Evolutionary conservation across 2,329 filamentous ascomycete genomes (phyloP).

Genomic region (Venturia effusa): DNA sequence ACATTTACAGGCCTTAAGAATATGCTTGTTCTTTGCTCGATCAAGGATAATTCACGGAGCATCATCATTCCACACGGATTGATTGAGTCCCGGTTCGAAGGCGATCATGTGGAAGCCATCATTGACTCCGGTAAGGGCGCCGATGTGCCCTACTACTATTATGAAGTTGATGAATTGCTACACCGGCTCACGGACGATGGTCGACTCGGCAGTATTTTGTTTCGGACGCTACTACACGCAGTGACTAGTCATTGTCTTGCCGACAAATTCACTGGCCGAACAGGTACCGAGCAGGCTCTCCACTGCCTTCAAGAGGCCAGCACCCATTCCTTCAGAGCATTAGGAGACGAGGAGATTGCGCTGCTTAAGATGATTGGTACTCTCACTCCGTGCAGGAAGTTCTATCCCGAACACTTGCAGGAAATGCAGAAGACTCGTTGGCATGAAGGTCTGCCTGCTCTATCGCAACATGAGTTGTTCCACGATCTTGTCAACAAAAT

Average conservation of each 20-base stretch:
- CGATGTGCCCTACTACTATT: background rate
- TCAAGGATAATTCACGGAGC: background rate
- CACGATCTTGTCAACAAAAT: constrained; percentile 10
- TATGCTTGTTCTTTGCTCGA: constrained; percentile 30
- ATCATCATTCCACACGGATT: background rate
- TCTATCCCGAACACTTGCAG: constrained; percentile 19
- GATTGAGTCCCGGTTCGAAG: background rate
- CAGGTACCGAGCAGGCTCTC: constrained; percentile 23
- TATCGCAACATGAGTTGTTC: constrained; percentile 25
- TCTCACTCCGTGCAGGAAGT: constrained; percentile 19
- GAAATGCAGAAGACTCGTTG: constrained; percentile 23
- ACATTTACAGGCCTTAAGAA: constrained; percentile 49
- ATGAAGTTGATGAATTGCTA: background rate
- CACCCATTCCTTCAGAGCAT: constrained; percentile 14
- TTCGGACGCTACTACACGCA: constrained; percentile 26
- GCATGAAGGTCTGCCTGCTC: constrained; percentile 17
- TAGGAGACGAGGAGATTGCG: constrained; percentile 4
- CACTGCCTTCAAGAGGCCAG: constrained; percentile 15
- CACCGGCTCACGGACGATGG: background rate
- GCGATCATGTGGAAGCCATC: background rate
- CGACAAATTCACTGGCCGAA: constrained; percentile 23
- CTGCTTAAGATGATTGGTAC: constrained; percentile 16
- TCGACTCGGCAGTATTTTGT: background rate
- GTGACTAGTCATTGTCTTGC: constrained; percentile 24
- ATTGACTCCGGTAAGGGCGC: background rate